Conservation (phyloP, 2,329 filamentous ascomycete genomes). For the Fusarium ramigenum region DNA sequence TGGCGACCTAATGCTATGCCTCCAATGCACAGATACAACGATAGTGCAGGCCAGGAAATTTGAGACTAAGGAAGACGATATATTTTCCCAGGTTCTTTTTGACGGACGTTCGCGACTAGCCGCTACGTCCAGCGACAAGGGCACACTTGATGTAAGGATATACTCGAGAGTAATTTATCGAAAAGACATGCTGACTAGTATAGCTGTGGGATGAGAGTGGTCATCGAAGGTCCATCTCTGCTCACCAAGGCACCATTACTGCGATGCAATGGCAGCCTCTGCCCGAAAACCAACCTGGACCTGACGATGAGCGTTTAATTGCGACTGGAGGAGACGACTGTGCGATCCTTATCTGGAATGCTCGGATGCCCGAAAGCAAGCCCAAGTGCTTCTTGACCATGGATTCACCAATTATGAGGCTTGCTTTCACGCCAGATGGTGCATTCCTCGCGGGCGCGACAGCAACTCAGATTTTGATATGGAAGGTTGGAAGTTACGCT, state of each 20-base stretch:
- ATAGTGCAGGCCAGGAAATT: conserved; percentile 61
- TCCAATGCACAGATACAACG: conserved; percentile 57
- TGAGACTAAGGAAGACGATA: conserved; percentile 63
- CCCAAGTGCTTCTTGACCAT: conserved; percentile 70
- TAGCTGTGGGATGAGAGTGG: conserved; percentile 66
- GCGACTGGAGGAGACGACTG: conserved; percentile 71
- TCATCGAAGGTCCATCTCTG: conserved; percentile 64
- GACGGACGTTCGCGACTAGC: conserved; percentile 63
- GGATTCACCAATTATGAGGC: conserved; percentile 64
- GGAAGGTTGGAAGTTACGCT: conserved; percentile 69
- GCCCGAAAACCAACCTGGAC: conserved; percentile 45
- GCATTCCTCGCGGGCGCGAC: conserved; percentile 71
- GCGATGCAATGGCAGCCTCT: conserved; percentile 70
- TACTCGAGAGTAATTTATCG: not conserved
- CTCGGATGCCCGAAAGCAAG: conserved; percentile 62
- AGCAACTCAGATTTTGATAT: conserved; percentile 67
- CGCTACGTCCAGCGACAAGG: conserved; percentile 69
- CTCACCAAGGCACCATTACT: conserved; percentile 67
- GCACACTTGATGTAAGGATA: conserved; percentile 66
- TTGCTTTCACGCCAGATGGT: conserved; percentile 71
- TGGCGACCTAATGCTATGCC: conserved; percentile 61
- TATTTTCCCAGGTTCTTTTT: conserved; percentile 64
- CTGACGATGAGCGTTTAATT: conserved; percentile 64
- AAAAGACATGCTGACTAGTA: conserved; percentile 24
- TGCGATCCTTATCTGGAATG: conserved; percentile 71